phyloP scores from a whole-genome alignment of 805 yeast species.

The Saturnispora bothae region DNA sequence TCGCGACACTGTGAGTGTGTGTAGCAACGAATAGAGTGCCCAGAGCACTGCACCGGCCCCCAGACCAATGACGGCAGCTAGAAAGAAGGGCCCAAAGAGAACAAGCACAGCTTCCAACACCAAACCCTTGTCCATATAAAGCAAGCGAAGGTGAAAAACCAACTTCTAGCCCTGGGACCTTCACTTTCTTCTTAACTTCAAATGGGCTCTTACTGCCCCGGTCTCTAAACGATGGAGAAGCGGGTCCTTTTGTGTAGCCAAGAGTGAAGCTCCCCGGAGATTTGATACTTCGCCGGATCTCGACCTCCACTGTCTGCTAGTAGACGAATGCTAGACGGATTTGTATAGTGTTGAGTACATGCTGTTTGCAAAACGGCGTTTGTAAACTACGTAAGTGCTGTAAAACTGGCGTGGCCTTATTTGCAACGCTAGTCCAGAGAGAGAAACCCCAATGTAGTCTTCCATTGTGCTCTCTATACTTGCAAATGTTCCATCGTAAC shows the following conservation, averaged over 20 bases:
- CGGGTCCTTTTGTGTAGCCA: conserved; percentile 2
- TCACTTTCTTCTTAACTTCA: conserved; percentile 3
- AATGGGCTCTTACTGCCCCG: conserved; percentile 6
- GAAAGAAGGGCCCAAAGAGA: neutral
- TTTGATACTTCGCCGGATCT: neutral
- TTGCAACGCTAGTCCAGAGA: too few relatives aligned
- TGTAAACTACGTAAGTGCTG: neutral
- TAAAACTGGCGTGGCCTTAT: too few relatives aligned
- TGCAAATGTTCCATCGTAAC: too few relatives aligned
- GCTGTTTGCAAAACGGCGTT: too few relatives aligned
- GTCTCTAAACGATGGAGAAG: neutral
- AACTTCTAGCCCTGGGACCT: neutral
- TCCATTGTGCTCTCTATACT: too few relatives aligned
- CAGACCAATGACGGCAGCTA: neutral
- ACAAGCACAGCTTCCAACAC: neutral
- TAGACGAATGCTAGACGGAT: neutral
- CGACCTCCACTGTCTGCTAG: neutral
- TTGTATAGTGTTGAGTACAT: neutral
- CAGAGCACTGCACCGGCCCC: neutral
- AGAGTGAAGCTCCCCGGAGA: neutral
- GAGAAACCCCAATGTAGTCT: too few relatives aligned
- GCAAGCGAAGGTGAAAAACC: neutral
- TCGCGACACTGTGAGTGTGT: neutral
- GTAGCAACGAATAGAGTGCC: neutral
- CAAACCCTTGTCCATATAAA: neutral